Conservation (phyloP, 2,329 filamentous ascomycete genomes). For the Penicillium janthinellum region DNA sequence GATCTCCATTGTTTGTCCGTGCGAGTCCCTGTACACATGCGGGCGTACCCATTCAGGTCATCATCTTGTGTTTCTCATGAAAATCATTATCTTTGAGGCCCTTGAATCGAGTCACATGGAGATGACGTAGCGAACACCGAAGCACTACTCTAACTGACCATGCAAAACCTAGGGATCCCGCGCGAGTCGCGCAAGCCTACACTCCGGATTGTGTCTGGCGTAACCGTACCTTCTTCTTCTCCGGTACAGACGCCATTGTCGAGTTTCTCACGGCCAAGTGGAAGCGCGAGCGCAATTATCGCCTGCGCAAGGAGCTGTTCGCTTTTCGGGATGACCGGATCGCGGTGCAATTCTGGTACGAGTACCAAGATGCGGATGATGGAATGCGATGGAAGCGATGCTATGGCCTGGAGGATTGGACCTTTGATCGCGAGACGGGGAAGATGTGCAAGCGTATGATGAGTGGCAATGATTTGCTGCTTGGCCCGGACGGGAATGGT, state of each 20-base stretch:
- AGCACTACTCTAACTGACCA: slow-evolving; percentile 5
- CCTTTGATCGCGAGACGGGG: slow-evolving; percentile 46
- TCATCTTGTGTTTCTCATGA: not conserved
- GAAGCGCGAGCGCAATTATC: slow-evolving; percentile 70
- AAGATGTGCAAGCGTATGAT: slow-evolving; percentile 53
- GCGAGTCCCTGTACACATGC: slow-evolving; percentile 14
- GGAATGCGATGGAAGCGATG: slow-evolving; percentile 77
- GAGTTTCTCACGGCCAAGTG: slow-evolving; percentile 73
- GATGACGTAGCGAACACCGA: slow-evolving; percentile 16
- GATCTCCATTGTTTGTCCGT: slow-evolving; percentile 18
- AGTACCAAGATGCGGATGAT: slow-evolving; percentile 69
- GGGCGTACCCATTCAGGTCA: slow-evolving; percentile 2
- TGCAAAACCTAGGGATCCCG: slow-evolving; percentile 58
- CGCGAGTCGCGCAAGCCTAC: slow-evolving; percentile 69
- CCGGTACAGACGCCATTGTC: slow-evolving; percentile 68
- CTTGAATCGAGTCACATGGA: not conserved
- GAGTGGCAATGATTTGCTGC: slow-evolving; percentile 50
- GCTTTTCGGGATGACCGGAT: slow-evolving; percentile 74
- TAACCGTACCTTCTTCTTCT: slow-evolving; percentile 71
- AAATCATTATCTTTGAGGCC: not conserved
- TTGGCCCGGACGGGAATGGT: slow-evolving; percentile 46
- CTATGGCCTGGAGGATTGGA: slow-evolving; percentile 68
- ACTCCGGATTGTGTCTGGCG: slow-evolving; percentile 78
- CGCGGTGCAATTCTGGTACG: slow-evolving; percentile 90
- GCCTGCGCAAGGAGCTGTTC: slow-evolving; percentile 81